These are phyloP conservation scores for Metschnikowia orientalis DNA, from an alignment of 805 yeast species.

Conservation along the genomic window DNA sequence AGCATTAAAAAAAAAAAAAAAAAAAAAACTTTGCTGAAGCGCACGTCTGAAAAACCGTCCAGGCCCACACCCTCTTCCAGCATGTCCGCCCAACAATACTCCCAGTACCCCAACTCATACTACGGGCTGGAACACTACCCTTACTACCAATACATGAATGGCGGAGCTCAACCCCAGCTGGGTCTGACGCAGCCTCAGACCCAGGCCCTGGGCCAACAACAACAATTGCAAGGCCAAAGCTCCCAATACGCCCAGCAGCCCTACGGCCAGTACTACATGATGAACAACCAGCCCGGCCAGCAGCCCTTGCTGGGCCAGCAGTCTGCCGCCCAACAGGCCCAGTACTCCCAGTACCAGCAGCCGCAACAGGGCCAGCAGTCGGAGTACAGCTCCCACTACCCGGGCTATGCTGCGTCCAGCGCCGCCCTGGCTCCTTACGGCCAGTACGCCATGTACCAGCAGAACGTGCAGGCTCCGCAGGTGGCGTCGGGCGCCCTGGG, in stretches of 20 bases:
- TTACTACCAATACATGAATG: constrained; percentile 19
- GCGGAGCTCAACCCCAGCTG: constrained; percentile 14
- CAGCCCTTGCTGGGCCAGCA: constrained; percentile 14
- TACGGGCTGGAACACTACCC: constrained; percentile 22
- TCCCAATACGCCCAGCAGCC: constrained; percentile 19
- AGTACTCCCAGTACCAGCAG: constrained; percentile 12
- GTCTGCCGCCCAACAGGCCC: constrained; percentile 9
- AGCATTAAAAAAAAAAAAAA: background rate
- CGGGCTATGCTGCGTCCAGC: constrained; percentile 13
- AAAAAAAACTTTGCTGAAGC: too few relatives aligned
- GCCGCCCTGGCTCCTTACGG: constrained; percentile 14
- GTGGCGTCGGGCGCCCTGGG: constrained; percentile 5
- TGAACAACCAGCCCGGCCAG: constrained; percentile 16
- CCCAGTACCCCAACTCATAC: constrained; percentile 18
- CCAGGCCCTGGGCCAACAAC: constrained; percentile 9
- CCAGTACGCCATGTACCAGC: constrained; percentile 18
- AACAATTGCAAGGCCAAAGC: constrained; percentile 13
- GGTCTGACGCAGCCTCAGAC: constrained; percentile 12
- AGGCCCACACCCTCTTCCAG: background rate
- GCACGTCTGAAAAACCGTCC: background rate
- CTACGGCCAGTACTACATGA: constrained; percentile 18
- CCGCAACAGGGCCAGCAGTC: constrained; percentile 10
- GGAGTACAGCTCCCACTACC: constrained; percentile 17
- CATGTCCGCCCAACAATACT: constrained; percentile 21
- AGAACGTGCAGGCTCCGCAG: constrained; percentile 12